These are phyloP conservation scores for Rhodomyrtus psidioides DNA, from an alignment of 441 rosid species.

Conservation along the genomic window DNA sequence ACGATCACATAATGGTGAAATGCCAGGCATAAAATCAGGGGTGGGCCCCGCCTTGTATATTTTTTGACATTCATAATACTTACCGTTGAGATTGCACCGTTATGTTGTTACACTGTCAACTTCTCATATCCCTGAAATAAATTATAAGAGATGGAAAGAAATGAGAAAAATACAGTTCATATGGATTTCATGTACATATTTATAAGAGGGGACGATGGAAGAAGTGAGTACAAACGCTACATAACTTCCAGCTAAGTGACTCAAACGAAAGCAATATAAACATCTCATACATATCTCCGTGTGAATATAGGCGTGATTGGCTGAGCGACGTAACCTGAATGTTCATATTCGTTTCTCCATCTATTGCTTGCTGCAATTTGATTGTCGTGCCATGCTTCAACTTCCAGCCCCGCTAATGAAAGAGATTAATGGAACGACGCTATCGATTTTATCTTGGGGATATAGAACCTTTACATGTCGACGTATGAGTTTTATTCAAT, in stretches of 20 bases:
- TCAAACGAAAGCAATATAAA: not conserved
- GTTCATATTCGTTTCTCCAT: not conserved
- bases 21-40: no score
- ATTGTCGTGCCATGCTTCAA: not conserved
- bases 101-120: no score
- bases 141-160: not conserved
- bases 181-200: not conserved
- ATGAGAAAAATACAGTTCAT: not conserved
- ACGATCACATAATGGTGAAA: no score
- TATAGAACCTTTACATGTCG: not conserved
- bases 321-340: not conserved
- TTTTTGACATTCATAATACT: no score
- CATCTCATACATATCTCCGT: not conserved
- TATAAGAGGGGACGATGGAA: not conserved
- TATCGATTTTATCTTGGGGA: not conserved
- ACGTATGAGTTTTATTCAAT: not conserved
- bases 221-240: not conserved
- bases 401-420: not conserved
- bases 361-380: not conserved
- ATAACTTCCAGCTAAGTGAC: not conserved
- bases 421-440: not conserved
- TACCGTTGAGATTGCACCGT: no score
- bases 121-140: no score
- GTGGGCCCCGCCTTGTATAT: no score
- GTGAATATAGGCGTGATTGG: not conserved